Evolutionary conservation across 2,329 filamentous ascomycete species (phyloP).

Genomic region (Trichothecium roseum): DNA sequence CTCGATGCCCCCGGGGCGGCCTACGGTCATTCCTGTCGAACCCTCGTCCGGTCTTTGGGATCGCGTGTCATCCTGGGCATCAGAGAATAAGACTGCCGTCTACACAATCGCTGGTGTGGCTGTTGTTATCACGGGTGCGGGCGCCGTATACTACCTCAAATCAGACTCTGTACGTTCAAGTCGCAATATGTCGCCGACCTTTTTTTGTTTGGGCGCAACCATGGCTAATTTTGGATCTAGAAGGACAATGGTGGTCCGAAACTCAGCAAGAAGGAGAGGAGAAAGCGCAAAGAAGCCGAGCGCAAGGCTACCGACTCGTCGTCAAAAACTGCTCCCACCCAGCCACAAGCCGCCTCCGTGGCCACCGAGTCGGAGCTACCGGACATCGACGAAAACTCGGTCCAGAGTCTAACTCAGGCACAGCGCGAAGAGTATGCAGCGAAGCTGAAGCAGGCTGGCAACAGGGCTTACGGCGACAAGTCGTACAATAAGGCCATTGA

Average conservation of each 20-base stretch:
- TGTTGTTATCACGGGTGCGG: slow-evolving; percentile 81
- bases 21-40: slow-evolving; percentile 36
- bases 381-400: slow-evolving; percentile 50
- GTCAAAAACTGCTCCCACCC: slow-evolving; percentile 13
- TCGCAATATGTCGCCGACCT: not conserved
- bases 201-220: not conserved
- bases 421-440: slow-evolving; percentile 79
- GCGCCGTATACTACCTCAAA: slow-evolving; percentile 84
- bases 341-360: slow-evolving; percentile 39
- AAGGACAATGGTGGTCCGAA: slow-evolving; percentile 48
- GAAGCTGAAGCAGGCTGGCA: slow-evolving; percentile 89
- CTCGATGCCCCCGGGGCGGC: slow-evolving; percentile 34
- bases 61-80: slow-evolving; percentile 80
- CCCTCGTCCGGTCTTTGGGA: slow-evolving; percentile 71
- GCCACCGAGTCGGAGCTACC: slow-evolving; percentile 59
- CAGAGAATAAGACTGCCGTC: slow-evolving; percentile 89
- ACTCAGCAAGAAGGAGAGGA: slow-evolving; percentile 79
- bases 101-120: slow-evolving; percentile 96
- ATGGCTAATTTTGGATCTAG: slow-evolving; percentile 14
- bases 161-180: slow-evolving; percentile 38
- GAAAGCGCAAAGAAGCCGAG: slow-evolving; percentile 75
- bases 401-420: slow-evolving; percentile 41
- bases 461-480: slow-evolving; percentile 92
- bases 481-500: slow-evolving; percentile 90
- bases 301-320: slow-evolving; percentile 41